Evolutionary conservation across 139 green algal species (phyloP), one percentile per base, ranked within the genome.

Genomic region (Pycnococcus provasolii): DNA sequence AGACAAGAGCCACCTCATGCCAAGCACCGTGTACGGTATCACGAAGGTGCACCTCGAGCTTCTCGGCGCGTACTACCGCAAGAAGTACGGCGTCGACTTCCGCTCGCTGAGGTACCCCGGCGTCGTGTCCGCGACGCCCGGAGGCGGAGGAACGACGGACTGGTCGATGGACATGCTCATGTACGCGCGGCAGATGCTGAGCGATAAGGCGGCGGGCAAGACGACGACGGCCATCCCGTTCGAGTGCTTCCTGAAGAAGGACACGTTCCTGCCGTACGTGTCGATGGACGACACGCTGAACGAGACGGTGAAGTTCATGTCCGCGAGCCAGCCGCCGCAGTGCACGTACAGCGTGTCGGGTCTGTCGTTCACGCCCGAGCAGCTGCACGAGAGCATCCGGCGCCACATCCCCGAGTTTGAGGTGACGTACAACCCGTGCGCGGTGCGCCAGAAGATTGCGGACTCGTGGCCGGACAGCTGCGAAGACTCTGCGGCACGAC

Each of bases 21-120:
- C 84, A 4, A 69, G 66, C 26, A 90, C 84, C 39, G 85, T 90
- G 77, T 87, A 90, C 64, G 84, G 84, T 62, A 80, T 90, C 53
- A 86, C 84, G 42, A 87, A 68, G 68, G 73, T 84, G 43, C 81
- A 86, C 74, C 69, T 76, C 45, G 81, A 87, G 76, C 67, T 86
- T 63, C 67, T 90, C 68, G 81, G 81, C 37, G 43, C 70, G 42
- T 86, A 88, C 67, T 86, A 86, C 71, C 4, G 43, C 3, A 47
- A 78, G n/a, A 76, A 76, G 59, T 81, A 80, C 43, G 73, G 71
- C 2, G 76, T 87, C 42, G 84, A 89, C 75, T 88, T 79, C 73
- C 61, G 81, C 42, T 83, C 79, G 3, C 62, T 89, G 62, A 54
- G 84, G 41, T 87, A 86, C 63, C 84, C 84, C 2, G 84, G 84